Conservation (phyloP, 345 rosid genomes). For the Eucalyptus guilfoylei region DNA sequence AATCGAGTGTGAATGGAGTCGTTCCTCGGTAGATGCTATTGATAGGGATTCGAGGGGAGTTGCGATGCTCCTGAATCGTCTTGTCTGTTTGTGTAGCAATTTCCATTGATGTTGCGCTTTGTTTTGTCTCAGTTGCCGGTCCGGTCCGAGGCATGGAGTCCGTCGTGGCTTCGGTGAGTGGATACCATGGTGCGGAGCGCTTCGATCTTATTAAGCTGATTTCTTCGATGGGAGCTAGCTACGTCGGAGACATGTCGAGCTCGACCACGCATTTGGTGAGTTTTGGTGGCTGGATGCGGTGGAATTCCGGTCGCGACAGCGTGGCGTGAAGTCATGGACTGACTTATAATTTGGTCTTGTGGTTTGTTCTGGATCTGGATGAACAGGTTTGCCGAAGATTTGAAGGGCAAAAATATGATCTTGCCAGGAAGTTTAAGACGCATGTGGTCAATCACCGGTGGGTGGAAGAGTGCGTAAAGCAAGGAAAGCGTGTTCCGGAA, state of each 20-base stretch:
- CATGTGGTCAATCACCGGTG: constrained; percentile 66
- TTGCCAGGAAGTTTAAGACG: constrained; percentile 47
- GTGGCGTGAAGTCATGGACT: background rate
- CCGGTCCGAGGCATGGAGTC: constrained; percentile 54
- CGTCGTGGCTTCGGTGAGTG: constrained; percentile 88
- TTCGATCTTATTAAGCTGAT: constrained; percentile 81
- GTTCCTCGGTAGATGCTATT: background rate
- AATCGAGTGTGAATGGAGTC: background rate
- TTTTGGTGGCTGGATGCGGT: background rate
- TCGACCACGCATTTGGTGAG: constrained; percentile 78
- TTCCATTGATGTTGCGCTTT: background rate
- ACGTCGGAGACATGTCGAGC: constrained; percentile 60
- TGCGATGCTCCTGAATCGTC: background rate
- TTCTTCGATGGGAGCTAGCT: constrained; percentile 58
- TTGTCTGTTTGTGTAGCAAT: background rate
- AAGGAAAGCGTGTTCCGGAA: constrained; percentile 53
- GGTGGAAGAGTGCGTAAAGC: constrained; percentile 70
- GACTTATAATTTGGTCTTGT: background rate
- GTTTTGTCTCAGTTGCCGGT: background rate
- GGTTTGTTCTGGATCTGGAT: background rate
- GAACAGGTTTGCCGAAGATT: constrained; percentile 74
- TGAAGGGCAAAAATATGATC: constrained; percentile 58
- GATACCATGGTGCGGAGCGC: constrained; percentile 71
- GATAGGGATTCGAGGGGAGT: background rate
- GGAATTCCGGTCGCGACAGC: background rate